Base-by-base conservation (phyloP, 257 asterid species). In the Striga asiatica region DNA sequence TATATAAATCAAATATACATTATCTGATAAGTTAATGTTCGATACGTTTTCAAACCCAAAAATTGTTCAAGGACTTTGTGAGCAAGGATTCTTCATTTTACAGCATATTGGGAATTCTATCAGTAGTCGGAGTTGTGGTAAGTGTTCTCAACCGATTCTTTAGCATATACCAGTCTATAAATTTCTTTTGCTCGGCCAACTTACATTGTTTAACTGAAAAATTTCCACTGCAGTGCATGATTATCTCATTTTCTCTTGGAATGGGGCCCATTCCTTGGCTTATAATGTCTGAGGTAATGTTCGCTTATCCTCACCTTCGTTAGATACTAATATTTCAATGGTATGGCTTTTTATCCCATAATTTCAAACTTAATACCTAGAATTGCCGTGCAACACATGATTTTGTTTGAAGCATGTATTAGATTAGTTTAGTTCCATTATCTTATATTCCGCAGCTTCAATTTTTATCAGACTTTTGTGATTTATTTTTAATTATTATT, bases 181-280 rank as follows among this genome's bases (percentile, higher is more conserved):
- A 22, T 21, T 39, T 47, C 60, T 21, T 60, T 32, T 32, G 8
- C 28, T 25, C 8, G 3, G 25, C 47, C 49, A 64, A 54, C 53
- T 60, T 14, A 62, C 62, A 3, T 70, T 21, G 37, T 56, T 55
- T 24, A n/a, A 24, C 49, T 23, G 56, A n/a, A n/a, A 20, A 25
- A 31, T 50, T 56, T 55, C 45, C 48, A 18, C 28, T 54, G 35
- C 12, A 78, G 84, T 60, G 63, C 71, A 71, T 78, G 84, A 64
- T 78, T 7, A 51, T 74, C 57, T 67, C 58, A 6, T 77, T 78
- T 59, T 76, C 89, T 14, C 81, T 78, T n/a, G 96, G 96, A 52
- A 74, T 87, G 94, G 94, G 77, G 32, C 84, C 85, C 39, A 83
- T 82, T 34, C 89, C 86, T 13, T 80, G 85, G 89, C 75, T 72